Conservation (phyloP, 768 basidiomycete genomes). For the Lactifluus subvellereus region DNA sequence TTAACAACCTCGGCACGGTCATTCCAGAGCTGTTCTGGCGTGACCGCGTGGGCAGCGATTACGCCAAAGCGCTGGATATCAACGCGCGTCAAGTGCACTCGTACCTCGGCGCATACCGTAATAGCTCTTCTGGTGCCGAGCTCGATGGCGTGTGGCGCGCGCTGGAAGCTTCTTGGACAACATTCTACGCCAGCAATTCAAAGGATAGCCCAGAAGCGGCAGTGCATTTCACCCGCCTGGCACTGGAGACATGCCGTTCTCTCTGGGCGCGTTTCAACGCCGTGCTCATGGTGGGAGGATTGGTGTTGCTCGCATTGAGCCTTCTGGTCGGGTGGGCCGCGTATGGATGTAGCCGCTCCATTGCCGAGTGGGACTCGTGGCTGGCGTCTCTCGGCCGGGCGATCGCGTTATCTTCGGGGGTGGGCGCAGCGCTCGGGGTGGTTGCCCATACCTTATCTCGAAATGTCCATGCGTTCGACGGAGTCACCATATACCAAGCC, state of each 20-base stretch:
- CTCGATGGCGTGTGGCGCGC: slow-evolving; percentile 58
- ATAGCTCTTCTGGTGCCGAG: slow-evolving; percentile 63
- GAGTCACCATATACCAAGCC: slow-evolving; percentile 18
- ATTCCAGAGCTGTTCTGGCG: slow-evolving; percentile 89
- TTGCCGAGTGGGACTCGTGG: slow-evolving; percentile 41
- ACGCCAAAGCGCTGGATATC: slow-evolving; percentile 56
- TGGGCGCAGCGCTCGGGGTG: slow-evolving; percentile 10
- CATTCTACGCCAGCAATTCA: background rate
- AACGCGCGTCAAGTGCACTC: slow-evolving; percentile 71
- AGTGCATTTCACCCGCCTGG: slow-evolving; percentile 51
- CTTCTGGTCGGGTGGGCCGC: slow-evolving; percentile 50
- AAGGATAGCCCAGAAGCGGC: slow-evolving; percentile 22
- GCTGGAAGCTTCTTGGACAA: slow-evolving; percentile 34
- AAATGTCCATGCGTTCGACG: slow-evolving; percentile 19
- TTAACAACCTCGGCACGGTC: slow-evolving; percentile 87
- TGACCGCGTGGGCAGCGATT: slow-evolving; percentile 33
- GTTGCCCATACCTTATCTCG: background rate
- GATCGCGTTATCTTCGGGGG: background rate
- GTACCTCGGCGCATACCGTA: slow-evolving; percentile 75
- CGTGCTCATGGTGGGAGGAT: slow-evolving; percentile 66
- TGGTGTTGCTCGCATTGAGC: slow-evolving; percentile 53
- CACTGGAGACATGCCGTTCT: slow-evolving; percentile 65
- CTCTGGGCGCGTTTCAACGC: slow-evolving; percentile 97
- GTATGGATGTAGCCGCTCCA: slow-evolving; percentile 44
- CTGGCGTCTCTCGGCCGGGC: slow-evolving; percentile 25